Percentiles rank a stretch among this genome's conserved stretches.
phyloP scores from a whole-genome alignment of 2,329 filamentous ascomycete species.

The Furcasterigmium furcatum region DNA sequence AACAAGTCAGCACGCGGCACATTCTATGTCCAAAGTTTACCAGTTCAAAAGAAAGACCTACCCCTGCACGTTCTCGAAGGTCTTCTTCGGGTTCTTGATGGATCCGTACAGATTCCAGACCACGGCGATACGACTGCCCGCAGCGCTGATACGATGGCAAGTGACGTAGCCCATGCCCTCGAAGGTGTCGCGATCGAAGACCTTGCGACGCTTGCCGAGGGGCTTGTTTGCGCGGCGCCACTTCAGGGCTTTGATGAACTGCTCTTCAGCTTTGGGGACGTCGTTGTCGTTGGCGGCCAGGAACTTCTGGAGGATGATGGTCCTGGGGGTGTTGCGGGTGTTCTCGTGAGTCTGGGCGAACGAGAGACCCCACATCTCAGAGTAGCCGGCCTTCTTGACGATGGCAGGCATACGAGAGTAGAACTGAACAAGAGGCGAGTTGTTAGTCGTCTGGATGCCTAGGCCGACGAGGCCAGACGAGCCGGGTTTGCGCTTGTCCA shows the following conservation, averaged over 20 bases:
- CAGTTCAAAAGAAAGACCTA: constrained; percentile 45
- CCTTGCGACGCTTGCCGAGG: constrained; percentile 58
- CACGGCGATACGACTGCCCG: constrained; percentile 60
- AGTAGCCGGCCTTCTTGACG: constrained; percentile 54
- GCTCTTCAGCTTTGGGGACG: constrained; percentile 68
- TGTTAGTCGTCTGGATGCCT: background rate
- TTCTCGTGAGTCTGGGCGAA: constrained; percentile 49
- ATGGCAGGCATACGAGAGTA: constrained; percentile 37
- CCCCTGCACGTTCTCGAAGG: constrained; percentile 80
- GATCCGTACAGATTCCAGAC: constrained; percentile 94
- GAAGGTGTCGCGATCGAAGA: constrained; percentile 69
- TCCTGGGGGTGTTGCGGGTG: constrained; percentile 56
- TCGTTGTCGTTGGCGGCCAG: constrained; percentile 85
- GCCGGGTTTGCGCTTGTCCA: no score
- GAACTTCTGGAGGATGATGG: constrained; percentile 89
- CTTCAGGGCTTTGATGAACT: constrained; percentile 74
- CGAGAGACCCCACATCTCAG: constrained; percentile 84
- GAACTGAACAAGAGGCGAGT: constrained; percentile 47
- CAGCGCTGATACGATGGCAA: constrained; percentile 55
- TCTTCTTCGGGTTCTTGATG: constrained; percentile 77
- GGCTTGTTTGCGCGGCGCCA: constrained; percentile 78
- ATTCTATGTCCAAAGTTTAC: no score
- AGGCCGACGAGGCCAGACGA: background rate
- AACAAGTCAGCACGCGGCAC: no score
- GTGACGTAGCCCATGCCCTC: constrained; percentile 78